Evolutionary conservation across 805 yeast genomes (phyloP).

Genomic region (Nakazawaea holstii): DNA sequence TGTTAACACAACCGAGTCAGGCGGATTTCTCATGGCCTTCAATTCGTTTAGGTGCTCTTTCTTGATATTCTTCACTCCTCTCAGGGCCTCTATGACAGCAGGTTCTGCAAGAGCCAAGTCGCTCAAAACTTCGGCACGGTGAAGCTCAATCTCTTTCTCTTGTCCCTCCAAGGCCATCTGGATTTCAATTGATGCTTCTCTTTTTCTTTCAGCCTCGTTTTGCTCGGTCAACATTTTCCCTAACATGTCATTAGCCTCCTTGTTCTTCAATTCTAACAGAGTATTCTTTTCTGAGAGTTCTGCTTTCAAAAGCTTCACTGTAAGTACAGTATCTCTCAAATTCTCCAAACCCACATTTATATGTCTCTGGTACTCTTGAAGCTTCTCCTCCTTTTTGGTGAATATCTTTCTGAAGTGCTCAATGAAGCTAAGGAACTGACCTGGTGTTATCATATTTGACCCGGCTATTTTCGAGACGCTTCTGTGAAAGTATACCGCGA

Average conservation of each 20-base stretch:
- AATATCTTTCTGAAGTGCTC: slow-evolving; percentile 38
- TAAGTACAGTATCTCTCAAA: slow-evolving; percentile 69
- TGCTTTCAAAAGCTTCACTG: slow-evolving; percentile 55
- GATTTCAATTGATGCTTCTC: slow-evolving; percentile 77
- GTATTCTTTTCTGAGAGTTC: slow-evolving; percentile 48
- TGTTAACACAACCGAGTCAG: slow-evolving; percentile 77
- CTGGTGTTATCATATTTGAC: slow-evolving; percentile 36
- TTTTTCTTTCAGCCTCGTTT: slow-evolving; percentile 86
- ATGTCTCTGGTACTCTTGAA: slow-evolving; percentile 68
- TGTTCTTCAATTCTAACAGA: slow-evolving; percentile 48
- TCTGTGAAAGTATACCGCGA: slow-evolving; percentile 43
- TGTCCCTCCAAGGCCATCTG: slow-evolving; percentile 65
- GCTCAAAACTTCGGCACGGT: slow-evolving; percentile 48
- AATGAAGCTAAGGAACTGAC: slow-evolving; percentile 48
- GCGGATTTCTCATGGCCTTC: slow-evolving; percentile 87
- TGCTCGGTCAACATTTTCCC: slow-evolving; percentile 77
- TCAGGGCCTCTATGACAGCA: slow-evolving; percentile 74
- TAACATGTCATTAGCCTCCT: slow-evolving; percentile 66
- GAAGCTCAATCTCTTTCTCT: slow-evolving; percentile 50
- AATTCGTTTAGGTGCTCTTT: slow-evolving; percentile 89
- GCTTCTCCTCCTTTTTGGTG: slow-evolving; percentile 33
- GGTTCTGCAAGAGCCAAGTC: slow-evolving; percentile 82
- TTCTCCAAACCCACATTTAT: slow-evolving; percentile 69
- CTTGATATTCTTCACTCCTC: slow-evolving; percentile 88
- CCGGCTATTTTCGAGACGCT: slow-evolving; percentile 10